A percentile compares a stretch with the other conserved stretches of the same genome.
Evolutionary conservation across 306 rosid species (phyloP).

Genomic region (Abrus precatorius): DNA sequence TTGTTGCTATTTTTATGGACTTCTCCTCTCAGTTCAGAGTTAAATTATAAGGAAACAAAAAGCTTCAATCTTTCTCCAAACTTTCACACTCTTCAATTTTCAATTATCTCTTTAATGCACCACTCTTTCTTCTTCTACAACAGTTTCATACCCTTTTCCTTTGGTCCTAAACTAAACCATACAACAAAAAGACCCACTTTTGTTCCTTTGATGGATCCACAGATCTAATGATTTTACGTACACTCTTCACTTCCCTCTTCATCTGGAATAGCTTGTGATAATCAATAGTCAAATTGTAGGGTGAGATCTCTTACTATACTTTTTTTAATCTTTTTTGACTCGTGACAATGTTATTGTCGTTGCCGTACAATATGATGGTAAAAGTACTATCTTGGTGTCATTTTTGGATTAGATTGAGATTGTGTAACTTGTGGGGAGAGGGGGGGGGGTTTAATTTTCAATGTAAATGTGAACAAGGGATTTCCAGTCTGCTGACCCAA

Average conservation of each 20-base stretch:
- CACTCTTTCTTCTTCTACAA: constrained; percentile 48
- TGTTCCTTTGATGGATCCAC: constrained; percentile 63
- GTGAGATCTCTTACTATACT: constrained; percentile 56
- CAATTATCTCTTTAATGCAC: constrained; percentile 14
- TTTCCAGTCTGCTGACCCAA: constrained; percentile 55
- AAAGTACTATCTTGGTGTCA: constrained; percentile 45
- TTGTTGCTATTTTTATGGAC: constrained; percentile 78
- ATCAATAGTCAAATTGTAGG: constrained; percentile 52
- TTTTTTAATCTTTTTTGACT: background rate
- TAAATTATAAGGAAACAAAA: background rate
- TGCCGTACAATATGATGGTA: background rate
- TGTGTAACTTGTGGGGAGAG: background rate
- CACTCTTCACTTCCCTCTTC: constrained; percentile 47
- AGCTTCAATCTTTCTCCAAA: constrained; percentile 54
- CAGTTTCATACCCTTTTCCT: constrained; percentile 48
- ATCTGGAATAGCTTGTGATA: constrained; percentile 36
- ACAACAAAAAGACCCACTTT: constrained; percentile 31
- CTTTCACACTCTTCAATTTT: constrained; percentile 49
- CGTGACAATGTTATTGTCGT: background rate
- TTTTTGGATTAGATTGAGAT: constrained; percentile 43
- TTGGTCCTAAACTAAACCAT: background rate
- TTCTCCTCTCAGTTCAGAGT: constrained; percentile 47
- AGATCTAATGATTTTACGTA: constrained; percentile 67
- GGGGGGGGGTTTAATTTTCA: constrained; percentile 50
- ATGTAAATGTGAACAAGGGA: constrained; percentile 59